Base-by-base conservation (phyloP, 805 yeast genomes). In the Candida sakaeoensis region DNA sequence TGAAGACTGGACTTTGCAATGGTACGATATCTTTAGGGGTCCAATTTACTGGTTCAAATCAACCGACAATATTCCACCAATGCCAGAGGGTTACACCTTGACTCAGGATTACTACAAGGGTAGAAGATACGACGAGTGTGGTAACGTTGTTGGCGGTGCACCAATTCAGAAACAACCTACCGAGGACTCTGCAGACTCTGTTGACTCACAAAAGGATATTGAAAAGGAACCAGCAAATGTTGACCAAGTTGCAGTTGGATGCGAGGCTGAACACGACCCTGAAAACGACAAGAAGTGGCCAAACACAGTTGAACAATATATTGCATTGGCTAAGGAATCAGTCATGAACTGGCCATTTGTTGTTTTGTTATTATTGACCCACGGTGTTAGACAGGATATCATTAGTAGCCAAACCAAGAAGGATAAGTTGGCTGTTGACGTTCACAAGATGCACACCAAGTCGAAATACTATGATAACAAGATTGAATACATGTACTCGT, bases 401-500 rank as follows among this genome's bases (percentile, higher is more conserved):
- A 75, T 83, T 40, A 26, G 59, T 8, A 51, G 57, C 34, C 85
- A 80, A 57, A 61, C 70, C 36, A 45, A 49, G 36, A 47, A 51
- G 24, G 72, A 69, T 43, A 47, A 55, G 28, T 61, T 80, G 41
- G 57, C 77, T 22, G 74, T 72, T 42, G 68, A 70, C 46, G 61
- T 82, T 36, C 59, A 63, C 35, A 59, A 52, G 18, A 67, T 81
- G 72, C 85, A 81, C 57, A 48, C 65, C 24, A 65, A 66, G 42
- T 78, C 88, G 44, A 80, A 78, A 58, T 77, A 72, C 52, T 83
- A 83, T 60, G 85, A 82, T 56, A 79, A 77, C 73, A 79, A 79
- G 58, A 65, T 80, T 42, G 91, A 83, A 62, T 80, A 72, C 57
- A 60, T 83, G 47, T 83, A 75, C 57, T 77, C 90, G 3, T 65